These are phyloP conservation scores for Leptodontidium sp. DNA, from an alignment of 2,329 filamentous ascomycete species.

Conservation along the genomic window DNA sequence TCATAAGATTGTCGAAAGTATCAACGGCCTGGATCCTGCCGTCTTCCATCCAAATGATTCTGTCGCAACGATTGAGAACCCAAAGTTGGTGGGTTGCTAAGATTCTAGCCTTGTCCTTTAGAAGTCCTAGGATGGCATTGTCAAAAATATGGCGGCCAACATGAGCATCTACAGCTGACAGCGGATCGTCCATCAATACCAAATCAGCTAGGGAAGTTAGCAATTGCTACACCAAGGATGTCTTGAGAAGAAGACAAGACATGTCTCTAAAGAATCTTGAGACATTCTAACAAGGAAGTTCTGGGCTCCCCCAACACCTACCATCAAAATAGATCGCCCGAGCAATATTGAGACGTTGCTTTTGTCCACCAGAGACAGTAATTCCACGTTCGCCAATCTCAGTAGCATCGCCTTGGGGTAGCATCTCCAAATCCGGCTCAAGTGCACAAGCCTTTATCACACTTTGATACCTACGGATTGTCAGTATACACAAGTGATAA, in stretches of 20 bases:
- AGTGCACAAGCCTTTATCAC: conserved; percentile 79
- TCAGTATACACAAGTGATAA: conserved; percentile 47
- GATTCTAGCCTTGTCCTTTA: conserved; percentile 89
- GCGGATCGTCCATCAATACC: conserved; percentile 73
- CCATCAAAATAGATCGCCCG: conserved; percentile 75
- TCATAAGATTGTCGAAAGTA: conserved; percentile 89
- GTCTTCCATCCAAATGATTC: conserved; percentile 92
- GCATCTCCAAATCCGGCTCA: conserved; percentile 85
- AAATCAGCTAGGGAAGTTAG: conserved; percentile 53
- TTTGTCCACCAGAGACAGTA: conserved; percentile 93
- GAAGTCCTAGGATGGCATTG: conserved; percentile 87
- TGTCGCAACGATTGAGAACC: conserved; percentile 88
- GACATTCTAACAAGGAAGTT: too few relatives aligned
- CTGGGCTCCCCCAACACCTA: too few relatives aligned
- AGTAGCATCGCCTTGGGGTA: conserved; percentile 87
- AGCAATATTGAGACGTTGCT: conserved; percentile 94
- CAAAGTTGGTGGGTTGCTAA: conserved; percentile 95
- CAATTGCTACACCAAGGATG: not conserved
- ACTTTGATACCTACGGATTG: conserved; percentile 56
- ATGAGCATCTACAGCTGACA: conserved; percentile 74
- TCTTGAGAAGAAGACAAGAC: conserved; percentile 40
- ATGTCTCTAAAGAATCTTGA: too few relatives aligned
- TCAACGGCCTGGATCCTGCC: conserved; percentile 86
- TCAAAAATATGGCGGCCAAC: conserved; percentile 86
- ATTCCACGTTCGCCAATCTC: conserved; percentile 97